Percentiles rank a stretch among this genome's conserved stretches.
Evolutionary conservation across 805 yeast species (phyloP).

Genomic region (Millerago galiae): DNA sequence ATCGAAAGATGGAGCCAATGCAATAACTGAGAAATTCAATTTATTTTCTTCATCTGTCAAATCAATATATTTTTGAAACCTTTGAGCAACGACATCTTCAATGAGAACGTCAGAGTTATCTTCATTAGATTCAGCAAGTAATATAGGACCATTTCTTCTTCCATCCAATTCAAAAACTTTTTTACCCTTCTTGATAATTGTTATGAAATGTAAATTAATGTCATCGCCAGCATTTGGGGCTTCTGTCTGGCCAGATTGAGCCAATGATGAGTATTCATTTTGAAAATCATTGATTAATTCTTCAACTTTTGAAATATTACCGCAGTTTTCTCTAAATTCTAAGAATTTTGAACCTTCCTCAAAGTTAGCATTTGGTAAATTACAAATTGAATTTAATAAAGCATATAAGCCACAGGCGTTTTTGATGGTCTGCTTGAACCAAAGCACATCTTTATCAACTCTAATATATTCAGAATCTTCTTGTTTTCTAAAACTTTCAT

Average conservation of each 20-base stretch:
- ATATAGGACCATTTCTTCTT: slow-evolving; percentile 69
- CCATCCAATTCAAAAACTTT: slow-evolving; percentile 86
- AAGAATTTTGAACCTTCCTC: slow-evolving; percentile 10
- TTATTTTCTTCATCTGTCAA: slow-evolving; percentile 53
- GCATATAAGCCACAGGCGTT: slow-evolving; percentile 96
- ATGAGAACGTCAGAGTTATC: slow-evolving; percentile 43
- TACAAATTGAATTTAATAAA: slow-evolving; percentile 55
- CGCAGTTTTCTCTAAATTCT: slow-evolving; percentile 11
- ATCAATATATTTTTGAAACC: slow-evolving; percentile 63
- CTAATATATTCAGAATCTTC: slow-evolving; percentile 30
- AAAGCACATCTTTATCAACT: slow-evolving; percentile 34
- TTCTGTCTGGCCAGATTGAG: slow-evolving; percentile 39
- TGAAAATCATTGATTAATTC: slow-evolving; percentile 42
- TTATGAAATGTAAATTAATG: slow-evolving; percentile 68
- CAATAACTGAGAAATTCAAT: slow-evolving; percentile 70
- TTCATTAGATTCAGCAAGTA: slow-evolving; percentile 37
- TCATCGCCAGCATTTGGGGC: slow-evolving; percentile 54
- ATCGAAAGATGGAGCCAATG: slow-evolving; percentile 54
- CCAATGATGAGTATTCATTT: slow-evolving; percentile 35
- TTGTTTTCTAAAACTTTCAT: slow-evolving; percentile 43
- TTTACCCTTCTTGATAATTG: slow-evolving; percentile 54
- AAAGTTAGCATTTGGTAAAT: slow-evolving; percentile 27
- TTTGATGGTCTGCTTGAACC: slow-evolving; percentile 80
- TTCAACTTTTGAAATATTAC: slow-evolving; percentile 24
- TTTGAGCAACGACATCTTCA: slow-evolving; percentile 41